Base-by-base conservation (phyloP, 2,329 filamentous ascomycete genomes). In the Colletotrichum sublineola region DNA sequence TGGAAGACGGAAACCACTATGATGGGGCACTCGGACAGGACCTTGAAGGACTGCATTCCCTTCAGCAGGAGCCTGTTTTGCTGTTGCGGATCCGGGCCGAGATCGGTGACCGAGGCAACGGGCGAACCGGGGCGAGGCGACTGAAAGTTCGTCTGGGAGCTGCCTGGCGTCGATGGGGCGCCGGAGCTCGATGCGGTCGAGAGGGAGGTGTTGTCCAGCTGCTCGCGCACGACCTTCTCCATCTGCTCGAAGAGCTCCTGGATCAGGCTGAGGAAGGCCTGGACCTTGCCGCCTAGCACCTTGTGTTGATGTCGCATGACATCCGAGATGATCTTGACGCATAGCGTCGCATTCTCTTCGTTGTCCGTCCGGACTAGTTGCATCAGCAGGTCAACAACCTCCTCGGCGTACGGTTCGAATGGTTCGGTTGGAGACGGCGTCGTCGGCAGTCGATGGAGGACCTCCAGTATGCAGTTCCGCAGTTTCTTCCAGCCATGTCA, bases 1-100 rank as follows among this genome's bases (percentile, higher is more conserved):
- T 99, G 96, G 81, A 99, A 98, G 75, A 99, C 94, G 5, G 96
- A 98, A 1, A 99, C 96, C 4, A 99, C 96, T 52, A 99, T 98
- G 64, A 99, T 99, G 0, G 96, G 96, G 77, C 96, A 99, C 81
- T 99, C 96, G 1, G 96, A 95, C 5, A 99, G 89, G 33, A 99
- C 96, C 82, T 98, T 99, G 88, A 99, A 99, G 1, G 96, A 99
- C 80, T 97, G 94, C 94, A 98, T 98, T 40, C 96, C 96, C 82
- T 94, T 97, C 67, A 95, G 85, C 44, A 99, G 83, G 61, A 94
- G 93, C 71, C 95, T 91, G 67, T 84, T 94, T 77, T 95, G 92
- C 79, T 96, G 94, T 77, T 94, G 92, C n/a, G 87, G 85, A 77
- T 98, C 95, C 18, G 91, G 89, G 7, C 91, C 94, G 63, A 97